Base-by-base conservation (phyloP, 2,329 filamentous ascomycete species). In the Ascochyta pisi region DNA sequence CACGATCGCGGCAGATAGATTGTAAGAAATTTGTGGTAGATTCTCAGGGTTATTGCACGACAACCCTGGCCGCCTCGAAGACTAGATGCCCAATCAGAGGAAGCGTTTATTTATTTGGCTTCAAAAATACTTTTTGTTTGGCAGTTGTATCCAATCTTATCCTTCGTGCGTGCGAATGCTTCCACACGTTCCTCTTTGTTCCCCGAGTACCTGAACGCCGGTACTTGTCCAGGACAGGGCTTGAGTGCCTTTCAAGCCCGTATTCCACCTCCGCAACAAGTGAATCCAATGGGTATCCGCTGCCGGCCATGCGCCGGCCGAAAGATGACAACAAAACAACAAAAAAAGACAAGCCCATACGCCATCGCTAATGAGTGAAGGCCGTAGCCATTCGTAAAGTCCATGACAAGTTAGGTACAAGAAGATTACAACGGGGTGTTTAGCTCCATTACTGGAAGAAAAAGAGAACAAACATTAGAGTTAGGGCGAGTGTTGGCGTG, bases 361-460 rank as follows among this genome's bases (percentile, higher is more conserved):
- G 72, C 71, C 73, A 52, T 73, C 73, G 73, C 73, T 74, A 65
- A 74, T 74, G 70, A 66, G 50, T 64, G 58, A 62, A 64, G 55
- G 53, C 57, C 45, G 54, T 54, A 47, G 67, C 56, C 52, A 37
- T 65, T 63, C 66, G 62, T 31, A 54, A 55, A 57, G 57, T 49
- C 49, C 49, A 37, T 51, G 53, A 60, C 45, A 52, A 40, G n/a
- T 48, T 58, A 54, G 60, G 34, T 66, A 68, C 60, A 68, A 54
- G 59, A 64, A 64, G 47, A 53, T 49, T 60, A 58, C 46, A 54
- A 44, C 50, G 44, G 16, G 43, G 26, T 31, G 41, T 53, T 44
- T 57, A 47, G 50, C 33, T 59, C 54, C 44, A 35, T 67, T 46
- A 75, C 39, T 68, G 64, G 63, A 74, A 71, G 53, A 75, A 59